Percentiles rank a stretch among this genome's conserved stretches.
Conservation (phyloP, 257 asterid species). For the Coffea canephora region DNA sequence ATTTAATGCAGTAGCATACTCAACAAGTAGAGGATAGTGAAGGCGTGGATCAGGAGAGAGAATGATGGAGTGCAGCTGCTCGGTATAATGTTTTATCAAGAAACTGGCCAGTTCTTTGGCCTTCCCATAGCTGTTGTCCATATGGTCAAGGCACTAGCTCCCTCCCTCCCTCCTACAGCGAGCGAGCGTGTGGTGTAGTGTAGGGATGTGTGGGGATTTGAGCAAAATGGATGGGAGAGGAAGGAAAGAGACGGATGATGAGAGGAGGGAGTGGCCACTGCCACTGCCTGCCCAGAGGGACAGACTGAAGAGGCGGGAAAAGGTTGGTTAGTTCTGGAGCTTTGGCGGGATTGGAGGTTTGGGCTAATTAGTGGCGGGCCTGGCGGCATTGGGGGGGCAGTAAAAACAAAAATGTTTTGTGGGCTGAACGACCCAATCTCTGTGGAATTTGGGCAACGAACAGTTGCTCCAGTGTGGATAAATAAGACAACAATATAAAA, state of each 20-base stretch:
- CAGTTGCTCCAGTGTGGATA: no score
- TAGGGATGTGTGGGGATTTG: neutral
- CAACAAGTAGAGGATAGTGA: slow-evolving; percentile 74
- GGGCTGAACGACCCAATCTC: neutral
- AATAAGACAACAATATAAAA: no score
- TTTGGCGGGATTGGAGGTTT: neutral
- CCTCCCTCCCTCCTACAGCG: neutral
- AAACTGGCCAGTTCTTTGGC: slow-evolving; percentile 69
- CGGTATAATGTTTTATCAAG: slow-evolving; percentile 49
- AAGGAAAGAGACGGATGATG: neutral
- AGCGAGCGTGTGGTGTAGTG: slow-evolving; percentile 4
- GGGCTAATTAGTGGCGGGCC: neutral
- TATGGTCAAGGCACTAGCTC: slow-evolving; percentile 14
- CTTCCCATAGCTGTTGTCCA: slow-evolving; percentile 37
- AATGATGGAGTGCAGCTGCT: slow-evolving; percentile 57
- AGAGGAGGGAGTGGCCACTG: no score
- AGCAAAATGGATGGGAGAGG: neutral
- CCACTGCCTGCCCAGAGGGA: neutral
- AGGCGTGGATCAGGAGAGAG: slow-evolving; percentile 74
- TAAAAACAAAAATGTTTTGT: no score
- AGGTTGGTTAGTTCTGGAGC: neutral
- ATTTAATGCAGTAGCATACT: slow-evolving; percentile 38
- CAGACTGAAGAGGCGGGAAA: slow-evolving; percentile 16
- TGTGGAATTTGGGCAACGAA: neutral
- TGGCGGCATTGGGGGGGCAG: neutral